Evolutionary conservation across 306 rosid species (phyloP).

Genomic region (Fagus crenata): DNA sequence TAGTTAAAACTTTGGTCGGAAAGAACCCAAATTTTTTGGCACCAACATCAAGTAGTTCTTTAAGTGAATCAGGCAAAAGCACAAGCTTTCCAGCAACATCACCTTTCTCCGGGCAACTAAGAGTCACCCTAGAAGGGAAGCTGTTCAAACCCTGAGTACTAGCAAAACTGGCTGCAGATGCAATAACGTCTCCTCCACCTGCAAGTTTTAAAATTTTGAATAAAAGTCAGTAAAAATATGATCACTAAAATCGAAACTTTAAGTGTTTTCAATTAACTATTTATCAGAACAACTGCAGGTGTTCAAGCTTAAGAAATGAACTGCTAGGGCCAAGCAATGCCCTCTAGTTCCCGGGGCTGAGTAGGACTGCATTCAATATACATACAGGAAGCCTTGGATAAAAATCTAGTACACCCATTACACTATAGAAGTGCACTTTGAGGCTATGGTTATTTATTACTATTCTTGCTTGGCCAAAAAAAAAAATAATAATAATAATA

Average conservation of each 20-base stretch:
- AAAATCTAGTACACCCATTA: not conserved
- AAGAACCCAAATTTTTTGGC: slow-evolving; percentile 48
- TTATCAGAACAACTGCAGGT: not conserved
- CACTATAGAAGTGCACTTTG: no score
- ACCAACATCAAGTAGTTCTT: slow-evolving; percentile 56
- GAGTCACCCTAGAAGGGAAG: slow-evolving; percentile 42
- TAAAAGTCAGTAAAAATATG: not conserved
- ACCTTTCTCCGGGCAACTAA: slow-evolving; percentile 58
- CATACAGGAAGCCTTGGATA: not conserved
- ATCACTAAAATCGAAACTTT: not conserved
- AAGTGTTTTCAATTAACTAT: not conserved
- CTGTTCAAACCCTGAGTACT: not conserved
- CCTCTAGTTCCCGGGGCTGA: not conserved
- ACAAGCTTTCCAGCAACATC: slow-evolving; percentile 48
- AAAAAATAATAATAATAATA: no score
- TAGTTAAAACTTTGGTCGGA: slow-evolving; percentile 48
- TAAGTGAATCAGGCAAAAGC: slow-evolving; percentile 49
- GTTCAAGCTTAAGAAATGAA: not conserved
- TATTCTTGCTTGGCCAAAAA: no score
- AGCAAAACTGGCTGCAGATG: slow-evolving; percentile 14
- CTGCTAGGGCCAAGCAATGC: no score
- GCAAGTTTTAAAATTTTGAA: slow-evolving; percentile 13
- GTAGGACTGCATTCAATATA: not conserved
- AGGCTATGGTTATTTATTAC: no score
- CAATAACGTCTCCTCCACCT: slow-evolving; percentile 30